Conservation (phyloP, 345 rosid genomes). For the Populus davidiana region DNA sequence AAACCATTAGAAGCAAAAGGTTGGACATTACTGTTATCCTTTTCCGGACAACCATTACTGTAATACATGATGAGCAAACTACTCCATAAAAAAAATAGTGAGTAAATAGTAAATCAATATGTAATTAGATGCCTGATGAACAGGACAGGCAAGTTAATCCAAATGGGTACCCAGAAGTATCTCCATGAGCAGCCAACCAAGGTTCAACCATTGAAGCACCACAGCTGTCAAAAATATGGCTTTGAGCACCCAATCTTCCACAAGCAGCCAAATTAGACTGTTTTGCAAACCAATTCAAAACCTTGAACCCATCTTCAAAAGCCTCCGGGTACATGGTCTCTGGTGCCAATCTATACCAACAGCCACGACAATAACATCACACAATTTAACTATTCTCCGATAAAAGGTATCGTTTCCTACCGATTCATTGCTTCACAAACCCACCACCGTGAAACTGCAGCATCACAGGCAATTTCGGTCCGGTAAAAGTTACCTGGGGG, state of each 20-base stretch:
- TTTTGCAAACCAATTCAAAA: constrained; percentile 85
- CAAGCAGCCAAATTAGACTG: constrained; percentile 96
- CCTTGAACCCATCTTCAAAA: constrained; percentile 74
- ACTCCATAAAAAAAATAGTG: background rate
- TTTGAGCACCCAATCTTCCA: constrained; percentile 57
- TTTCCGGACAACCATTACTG: background rate
- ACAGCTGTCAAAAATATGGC: constrained; percentile 72
- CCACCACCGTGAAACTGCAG: constrained; percentile 97
- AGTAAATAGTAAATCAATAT: background rate
- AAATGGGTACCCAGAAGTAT: constrained; percentile 68
- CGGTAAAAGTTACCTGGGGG: constrained; percentile 28
- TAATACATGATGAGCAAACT: background rate
- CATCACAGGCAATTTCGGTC: constrained; percentile 66
- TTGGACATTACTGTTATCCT: background rate
- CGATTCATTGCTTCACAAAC: constrained; percentile 85
- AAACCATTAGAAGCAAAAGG: background rate
- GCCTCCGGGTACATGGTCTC: constrained; percentile 90
- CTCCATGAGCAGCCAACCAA: constrained; percentile 93
- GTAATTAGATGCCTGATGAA: background rate
- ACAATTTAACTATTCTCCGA: constrained; percentile 66
- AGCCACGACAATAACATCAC: constrained; percentile 85
- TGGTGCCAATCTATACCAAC: constrained; percentile 86
- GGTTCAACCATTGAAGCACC: constrained; percentile 96
- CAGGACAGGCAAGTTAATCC: background rate
- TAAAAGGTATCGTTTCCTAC: constrained; percentile 84